Percentiles rank a stretch among this genome's conserved stretches.
phyloP scores from a whole-genome alignment of 305 asterid species.

The Solanum chacoense region DNA sequence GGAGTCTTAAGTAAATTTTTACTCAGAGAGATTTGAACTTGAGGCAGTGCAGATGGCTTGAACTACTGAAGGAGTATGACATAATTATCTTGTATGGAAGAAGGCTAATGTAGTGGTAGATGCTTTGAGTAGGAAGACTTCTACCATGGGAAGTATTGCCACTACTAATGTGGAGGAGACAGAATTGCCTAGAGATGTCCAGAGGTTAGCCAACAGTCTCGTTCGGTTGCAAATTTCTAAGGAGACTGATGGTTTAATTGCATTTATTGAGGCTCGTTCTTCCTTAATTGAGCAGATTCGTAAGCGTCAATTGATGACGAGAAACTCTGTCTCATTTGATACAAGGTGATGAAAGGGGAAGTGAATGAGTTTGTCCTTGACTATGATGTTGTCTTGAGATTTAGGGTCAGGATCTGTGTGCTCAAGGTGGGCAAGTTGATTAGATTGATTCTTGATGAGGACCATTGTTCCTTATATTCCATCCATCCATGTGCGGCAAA shows the following conservation, averaged over 20 bases:
- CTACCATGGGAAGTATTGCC: not conserved
- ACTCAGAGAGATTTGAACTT: not conserved
- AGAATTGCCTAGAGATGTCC: not conserved
- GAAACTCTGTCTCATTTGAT: not conserved
- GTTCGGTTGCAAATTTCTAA: not conserved
- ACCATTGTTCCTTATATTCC: not conserved
- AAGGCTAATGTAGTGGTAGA: not conserved
- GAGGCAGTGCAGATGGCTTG: not conserved
- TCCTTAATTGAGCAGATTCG: not conserved
- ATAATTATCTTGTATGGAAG: not conserved
- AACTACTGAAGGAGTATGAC: not conserved
- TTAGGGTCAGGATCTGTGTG: not conserved
- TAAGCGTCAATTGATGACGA: not conserved
- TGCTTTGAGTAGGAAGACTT: not conserved
- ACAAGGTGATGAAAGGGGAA: not conserved
- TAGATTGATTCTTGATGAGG: not conserved
- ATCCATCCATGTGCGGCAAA: not conserved
- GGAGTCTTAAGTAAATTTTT: not conserved
- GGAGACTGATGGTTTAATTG: not conserved
- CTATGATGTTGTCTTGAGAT: not conserved
- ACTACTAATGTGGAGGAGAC: not conserved
- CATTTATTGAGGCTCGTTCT: not conserved
- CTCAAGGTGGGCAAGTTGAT: not conserved
- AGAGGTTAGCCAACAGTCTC: not conserved
- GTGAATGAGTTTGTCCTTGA: not conserved